These are phyloP conservation scores for Termitomyces sp. DNA, from an alignment of 768 basidiomycete genomes.

Conservation along the genomic window DNA sequence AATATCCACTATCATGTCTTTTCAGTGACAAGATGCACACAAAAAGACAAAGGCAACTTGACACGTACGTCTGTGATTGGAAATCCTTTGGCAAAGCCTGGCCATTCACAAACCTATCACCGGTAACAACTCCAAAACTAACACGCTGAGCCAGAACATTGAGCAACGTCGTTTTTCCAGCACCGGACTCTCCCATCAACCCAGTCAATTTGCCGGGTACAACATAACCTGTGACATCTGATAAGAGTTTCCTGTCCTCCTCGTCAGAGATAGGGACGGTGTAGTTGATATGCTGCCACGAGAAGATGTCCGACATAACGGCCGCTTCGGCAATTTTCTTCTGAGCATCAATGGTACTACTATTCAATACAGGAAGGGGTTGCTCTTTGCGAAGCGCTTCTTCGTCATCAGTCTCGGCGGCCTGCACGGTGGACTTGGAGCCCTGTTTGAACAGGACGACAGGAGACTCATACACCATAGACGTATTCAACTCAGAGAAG, in stretches of 20 bases:
- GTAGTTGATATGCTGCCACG: constrained; percentile 64
- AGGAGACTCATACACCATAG: constrained; percentile 30
- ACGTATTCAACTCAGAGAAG: constrained; percentile 53
- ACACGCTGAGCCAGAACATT: constrained; percentile 40
- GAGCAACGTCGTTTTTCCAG: constrained; percentile 38
- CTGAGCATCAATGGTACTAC: constrained; percentile 15
- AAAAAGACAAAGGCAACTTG: not conserved
- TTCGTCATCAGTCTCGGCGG: constrained; percentile 25
- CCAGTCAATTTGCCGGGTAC: constrained; percentile 69
- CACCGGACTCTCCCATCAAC: constrained; percentile 50
- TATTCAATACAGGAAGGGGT: not conserved
- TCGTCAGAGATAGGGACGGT: constrained; percentile 45
- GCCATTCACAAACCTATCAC: constrained; percentile 39
- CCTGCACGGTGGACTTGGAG: constrained; percentile 20
- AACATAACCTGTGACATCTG: constrained; percentile 77
- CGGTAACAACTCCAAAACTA: constrained; percentile 30
- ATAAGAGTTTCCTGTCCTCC: constrained; percentile 48
- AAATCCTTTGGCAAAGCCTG: constrained; percentile 39
- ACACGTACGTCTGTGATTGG: constrained; percentile 41
- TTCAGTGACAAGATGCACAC: not conserved
- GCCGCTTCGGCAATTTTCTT: constrained; percentile 32
- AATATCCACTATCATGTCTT: constrained; percentile 52
- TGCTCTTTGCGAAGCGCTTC: constrained; percentile 34
- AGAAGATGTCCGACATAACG: constrained; percentile 49
- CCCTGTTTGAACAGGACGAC: constrained; percentile 67